A percentile compares a stretch with the other conserved stretches of the same genome.
Conservation (phyloP, 164 flowering plant genomes). For the Piper longum region DNA sequence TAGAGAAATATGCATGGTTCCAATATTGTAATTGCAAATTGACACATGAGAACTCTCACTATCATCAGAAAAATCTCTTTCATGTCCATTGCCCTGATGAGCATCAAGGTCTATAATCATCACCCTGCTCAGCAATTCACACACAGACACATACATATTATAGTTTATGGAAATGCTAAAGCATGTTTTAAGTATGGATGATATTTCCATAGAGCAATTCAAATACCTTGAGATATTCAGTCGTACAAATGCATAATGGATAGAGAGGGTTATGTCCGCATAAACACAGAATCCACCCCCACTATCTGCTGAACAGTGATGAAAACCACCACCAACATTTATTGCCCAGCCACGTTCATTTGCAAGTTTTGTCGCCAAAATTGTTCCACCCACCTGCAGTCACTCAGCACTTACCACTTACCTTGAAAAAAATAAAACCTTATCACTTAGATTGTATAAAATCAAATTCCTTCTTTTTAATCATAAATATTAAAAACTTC, state of each 20-base stretch:
- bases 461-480: background rate
- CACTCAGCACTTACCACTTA: background rate
- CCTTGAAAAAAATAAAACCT: too few relatives aligned
- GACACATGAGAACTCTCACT: constrained; percentile 25
- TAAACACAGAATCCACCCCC: constrained; percentile 97
- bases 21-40: background rate
- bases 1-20: background rate
- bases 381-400: constrained; percentile 84
- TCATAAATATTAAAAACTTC: background rate
- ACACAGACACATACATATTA: background rate
- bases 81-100: constrained; percentile 98
- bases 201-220: background rate
- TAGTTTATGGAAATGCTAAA: background rate
- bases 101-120: constrained; percentile 99
- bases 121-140: constrained; percentile 39
- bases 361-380: constrained; percentile 87
- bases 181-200: background rate
- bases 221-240: constrained; percentile 43
- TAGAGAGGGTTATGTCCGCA: constrained; percentile 88
- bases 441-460: background rate
- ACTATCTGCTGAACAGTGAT: constrained; percentile 73
- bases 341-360: constrained; percentile 95
- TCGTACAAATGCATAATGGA: constrained; percentile 60
- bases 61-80: constrained; percentile 67
- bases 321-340: constrained; percentile 96